Percentiles rank a stretch among this genome's conserved stretches.
phyloP scores from a whole-genome alignment of 2,329 filamentous ascomycete genomes.

The Cephalotrichum gorgonifer region DNA sequence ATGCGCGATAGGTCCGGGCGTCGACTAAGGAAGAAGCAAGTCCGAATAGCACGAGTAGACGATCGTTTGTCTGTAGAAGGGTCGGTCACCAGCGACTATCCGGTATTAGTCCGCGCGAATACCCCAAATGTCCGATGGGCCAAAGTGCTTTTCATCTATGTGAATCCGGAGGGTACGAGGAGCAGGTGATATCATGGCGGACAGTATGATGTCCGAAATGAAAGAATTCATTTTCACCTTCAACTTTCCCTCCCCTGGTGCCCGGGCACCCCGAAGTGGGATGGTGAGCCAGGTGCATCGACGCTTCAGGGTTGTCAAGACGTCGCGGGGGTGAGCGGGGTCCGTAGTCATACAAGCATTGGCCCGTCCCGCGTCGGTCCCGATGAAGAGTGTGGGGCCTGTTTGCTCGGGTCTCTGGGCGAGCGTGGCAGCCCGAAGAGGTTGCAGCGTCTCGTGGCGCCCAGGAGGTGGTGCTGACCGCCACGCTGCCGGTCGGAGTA shows the following conservation, averaged over 20 bases:
- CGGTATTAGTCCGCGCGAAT: not conserved
- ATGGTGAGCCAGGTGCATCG: not conserved
- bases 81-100: no score
- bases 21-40: not conserved
- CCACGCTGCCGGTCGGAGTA: no score
- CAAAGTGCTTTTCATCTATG: not conserved
- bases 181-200: no score
- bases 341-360: no score
- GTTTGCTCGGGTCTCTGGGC: conserved; percentile 1
- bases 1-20: not conserved
- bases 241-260: not conserved
- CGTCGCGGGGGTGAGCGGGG: not conserved
- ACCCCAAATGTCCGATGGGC: not conserved
- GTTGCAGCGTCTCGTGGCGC: not conserved
- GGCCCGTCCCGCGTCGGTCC: conserved; percentile 1
- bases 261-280: not conserved
- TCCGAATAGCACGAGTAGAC: not conserved
- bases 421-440: not conserved
- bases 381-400: not conserved
- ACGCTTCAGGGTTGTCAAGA: not conserved
- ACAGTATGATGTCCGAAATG: no score
- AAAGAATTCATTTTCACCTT: no score
- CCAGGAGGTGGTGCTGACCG: no score
- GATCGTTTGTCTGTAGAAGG: no score
- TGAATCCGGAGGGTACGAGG: not conserved